phyloP scores from a whole-genome alignment of 2,329 filamentous ascomycete species.

The Pezicula neosporulosa region DNA sequence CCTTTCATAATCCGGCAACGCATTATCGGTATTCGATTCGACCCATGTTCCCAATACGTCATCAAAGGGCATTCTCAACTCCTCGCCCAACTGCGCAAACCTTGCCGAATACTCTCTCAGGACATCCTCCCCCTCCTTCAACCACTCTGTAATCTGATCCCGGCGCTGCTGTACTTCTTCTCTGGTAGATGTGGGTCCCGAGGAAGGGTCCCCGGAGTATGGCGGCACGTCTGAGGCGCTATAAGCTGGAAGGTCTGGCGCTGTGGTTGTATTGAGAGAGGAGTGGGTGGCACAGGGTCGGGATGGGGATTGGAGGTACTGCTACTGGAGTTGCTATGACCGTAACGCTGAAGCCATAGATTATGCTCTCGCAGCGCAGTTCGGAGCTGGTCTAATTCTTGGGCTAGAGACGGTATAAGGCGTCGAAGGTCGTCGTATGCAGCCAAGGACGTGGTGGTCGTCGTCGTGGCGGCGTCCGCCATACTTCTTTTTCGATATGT shows the following conservation, averaged over 20 bases:
- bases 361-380: neutral
- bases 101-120: conserved; percentile 29
- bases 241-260: neutral
- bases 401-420: neutral
- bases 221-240: neutral
- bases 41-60: conserved; percentile 29
- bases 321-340: neutral
- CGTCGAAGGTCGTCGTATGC: neutral
- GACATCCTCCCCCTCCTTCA: conserved; percentile 10
- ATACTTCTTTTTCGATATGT: no score
- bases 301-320: neutral
- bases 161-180: neutral
- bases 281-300: neutral
- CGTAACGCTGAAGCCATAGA: neutral
- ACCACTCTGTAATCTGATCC: neutral
- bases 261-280: neutral
- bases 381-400: neutral
- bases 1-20: conserved; percentile 25
- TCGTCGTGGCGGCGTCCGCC: no score
- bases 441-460: no score
- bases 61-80: conserved; percentile 23
- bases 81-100: conserved; percentile 24
- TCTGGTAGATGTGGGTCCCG: neutral
- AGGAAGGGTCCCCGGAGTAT: neutral
- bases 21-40: conserved; percentile 27